Base-by-base conservation (phyloP, 2,329 filamentous ascomycete species). In the Venturia carpophila region DNA sequence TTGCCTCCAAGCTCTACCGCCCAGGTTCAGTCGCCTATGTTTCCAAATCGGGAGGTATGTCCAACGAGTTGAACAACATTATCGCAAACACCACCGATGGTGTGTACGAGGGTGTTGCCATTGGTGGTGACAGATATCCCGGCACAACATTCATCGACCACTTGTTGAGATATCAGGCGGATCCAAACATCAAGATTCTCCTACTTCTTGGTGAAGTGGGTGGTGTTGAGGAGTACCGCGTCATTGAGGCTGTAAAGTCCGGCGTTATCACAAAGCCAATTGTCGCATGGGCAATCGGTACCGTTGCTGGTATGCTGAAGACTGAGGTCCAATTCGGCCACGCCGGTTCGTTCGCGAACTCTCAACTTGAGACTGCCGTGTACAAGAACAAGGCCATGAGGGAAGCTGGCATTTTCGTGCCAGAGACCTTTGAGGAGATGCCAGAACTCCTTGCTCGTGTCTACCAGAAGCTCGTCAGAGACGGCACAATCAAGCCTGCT, bases 1-100 rank as follows among this genome's bases (percentile, higher is more conserved):
- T 99, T 69, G 92, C 94, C 72, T 97, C 94, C 78, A 99, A 99
- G 88, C 91, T 99, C 68, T 99, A 99, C 88, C 93, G 94, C 80
- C 94, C 94, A 82, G 94, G 94, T 73, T 97, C 94, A 72, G 92
- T 99, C 71, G 94, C 91, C 73, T 99, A 99, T 80, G 94, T 99
- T 79, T 97, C 93, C 85, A 99, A 99, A 86, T 99, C 94, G 67
- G 94, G 94, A 77, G 94, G 94, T 82, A 99, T 99, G 94, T 97
- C 94, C 80, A 99, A 99, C 85, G 94, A 99, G 84, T 83, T 99
- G 75, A 99, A 99, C 89, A 99, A 99, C 87, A 97, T 99, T 79
- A 90, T 99, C 75, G 86, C 92, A 66, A 89, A 96, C 78, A 96
- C 85, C 79, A 97, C 94, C 73, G 92, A 99, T 77, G 94, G 94